Evolutionary conservation across 306 rosid genomes (phyloP), one percentile per base, ranked within the genome.

Genomic region (Rosa multiflora): DNA sequence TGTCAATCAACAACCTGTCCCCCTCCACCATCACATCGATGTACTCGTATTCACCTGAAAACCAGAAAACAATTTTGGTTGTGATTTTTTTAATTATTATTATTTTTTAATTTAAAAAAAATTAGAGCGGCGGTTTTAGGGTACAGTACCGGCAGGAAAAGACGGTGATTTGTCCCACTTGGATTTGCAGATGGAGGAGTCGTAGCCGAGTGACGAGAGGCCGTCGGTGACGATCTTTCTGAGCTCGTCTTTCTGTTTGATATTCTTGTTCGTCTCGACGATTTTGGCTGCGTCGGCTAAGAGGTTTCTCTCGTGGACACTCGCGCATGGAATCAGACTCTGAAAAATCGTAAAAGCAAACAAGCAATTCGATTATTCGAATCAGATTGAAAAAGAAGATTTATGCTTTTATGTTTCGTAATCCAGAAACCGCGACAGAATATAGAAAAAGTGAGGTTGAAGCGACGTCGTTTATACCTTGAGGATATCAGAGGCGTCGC

Each of bases 41-140:
- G 82, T 88, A 96, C 83, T 96, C 99, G 68, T 96, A 96, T 77
- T 91, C 98, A 76, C 99, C 99, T 93, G 85, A 84, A 88, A 46
- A 78, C 58, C 55, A 46, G 8, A 80, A 10, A 32, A 2, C 37
- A 32, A 32, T 32, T 32, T 32, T 2, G 37, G 3, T 32, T 32
- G 37, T 32, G 37, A 32, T 32, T 32, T 32, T 32, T 1, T 32
- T 32, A 21, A 21, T 59, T 32, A 1, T 32, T 32, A 2, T 32
- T 32, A 2, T 32, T 2, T 32, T 32, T 32, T 32, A 1, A 32
- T 2, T 32, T 32, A 2, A 2, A 32, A 32, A 32, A 32, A 32
- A 32, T 32, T 32, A 32, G 37, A 32, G 37, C 37, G 37, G 37
- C 2, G 37, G 2, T 32, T 32, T 32, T 32, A 32, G 37, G 72